These are phyloP conservation scores for Oryza nivara DNA, from an alignment of 176 grass and related monocot species.

Conservation along the genomic window DNA sequence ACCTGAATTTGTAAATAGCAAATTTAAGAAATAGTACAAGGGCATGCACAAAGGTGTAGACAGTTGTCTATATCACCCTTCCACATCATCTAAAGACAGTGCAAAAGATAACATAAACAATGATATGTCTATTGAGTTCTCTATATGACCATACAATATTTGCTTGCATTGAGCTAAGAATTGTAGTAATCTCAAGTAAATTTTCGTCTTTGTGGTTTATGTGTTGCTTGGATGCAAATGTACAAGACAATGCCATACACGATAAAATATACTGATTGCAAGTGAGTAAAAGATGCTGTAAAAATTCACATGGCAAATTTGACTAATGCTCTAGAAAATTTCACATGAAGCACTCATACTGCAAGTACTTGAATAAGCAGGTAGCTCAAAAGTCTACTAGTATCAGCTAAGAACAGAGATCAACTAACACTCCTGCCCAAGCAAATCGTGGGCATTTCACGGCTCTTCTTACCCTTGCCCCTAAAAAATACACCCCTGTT, in stretches of 20 bases:
- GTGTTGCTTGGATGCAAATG: neutral
- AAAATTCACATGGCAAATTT: neutral
- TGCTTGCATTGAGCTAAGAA: neutral
- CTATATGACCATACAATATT: neutral
- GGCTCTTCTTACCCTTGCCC: neutral
- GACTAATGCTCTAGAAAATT: neutral
- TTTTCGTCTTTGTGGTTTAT: neutral
- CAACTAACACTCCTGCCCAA: neutral
- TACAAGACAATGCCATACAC: neutral
- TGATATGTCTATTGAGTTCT: neutral
- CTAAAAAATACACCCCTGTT: neutral
- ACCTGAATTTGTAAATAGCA: conserved; percentile 62
- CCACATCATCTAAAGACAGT: neutral
- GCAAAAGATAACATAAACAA: neutral
- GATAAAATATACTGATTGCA: neutral
- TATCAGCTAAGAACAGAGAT: neutral
- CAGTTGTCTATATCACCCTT: neutral
- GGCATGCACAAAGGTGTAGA: neutral
- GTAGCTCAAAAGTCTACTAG: neutral
- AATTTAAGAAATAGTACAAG: conserved; percentile 9
- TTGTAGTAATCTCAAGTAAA: too few relatives aligned
- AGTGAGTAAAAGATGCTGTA: neutral
- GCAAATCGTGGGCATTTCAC: neutral
- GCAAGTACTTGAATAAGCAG: neutral
- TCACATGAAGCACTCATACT: neutral